Conservation (phyloP, 2,329 filamentous ascomycete species). For the Alternaria ethzedia region DNA sequence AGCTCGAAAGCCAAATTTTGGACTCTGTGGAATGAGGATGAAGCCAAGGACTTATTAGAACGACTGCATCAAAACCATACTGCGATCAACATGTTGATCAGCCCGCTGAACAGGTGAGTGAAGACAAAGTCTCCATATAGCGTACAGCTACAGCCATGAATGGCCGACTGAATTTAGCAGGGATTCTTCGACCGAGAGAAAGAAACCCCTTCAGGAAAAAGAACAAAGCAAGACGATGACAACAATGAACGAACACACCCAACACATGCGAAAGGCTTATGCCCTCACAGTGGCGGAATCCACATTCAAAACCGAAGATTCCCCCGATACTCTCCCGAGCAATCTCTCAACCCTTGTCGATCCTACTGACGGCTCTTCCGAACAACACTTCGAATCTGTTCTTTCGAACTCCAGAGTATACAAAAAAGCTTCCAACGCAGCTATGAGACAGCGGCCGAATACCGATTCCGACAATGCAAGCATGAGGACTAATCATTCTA, state of each 20-base stretch:
- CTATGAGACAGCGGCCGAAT: not conserved
- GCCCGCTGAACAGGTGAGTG: not conserved
- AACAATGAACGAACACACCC: conserved; percentile 10
- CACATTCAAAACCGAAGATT: conserved; percentile 9
- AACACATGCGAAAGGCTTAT: conserved; percentile 8
- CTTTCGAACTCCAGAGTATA: not conserved
- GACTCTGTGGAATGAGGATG: not conserved
- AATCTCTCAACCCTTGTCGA: not conserved
- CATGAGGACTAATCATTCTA: not conserved
- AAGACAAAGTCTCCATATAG: not conserved
- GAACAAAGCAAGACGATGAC: conserved; percentile 7
- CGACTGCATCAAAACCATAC: not conserved
- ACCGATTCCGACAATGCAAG: not conserved
- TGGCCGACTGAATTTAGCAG: not conserved
- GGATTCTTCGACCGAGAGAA: conserved; percentile 9
- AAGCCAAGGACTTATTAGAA: not conserved
- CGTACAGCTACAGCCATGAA: not conserved
- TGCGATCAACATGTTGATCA: not conserved
- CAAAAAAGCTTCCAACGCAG: not conserved
- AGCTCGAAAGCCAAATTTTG: not conserved
- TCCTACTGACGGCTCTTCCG: not conserved
- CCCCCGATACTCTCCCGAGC: not conserved
- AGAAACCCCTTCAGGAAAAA: not conserved
- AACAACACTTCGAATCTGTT: not conserved
- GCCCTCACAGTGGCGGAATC: conserved; percentile 19